Evolutionary conservation across 805 yeast genomes (phyloP), one percentile per base, ranked within the genome.

Genomic region (Zygotorulaspora sp.): DNA sequence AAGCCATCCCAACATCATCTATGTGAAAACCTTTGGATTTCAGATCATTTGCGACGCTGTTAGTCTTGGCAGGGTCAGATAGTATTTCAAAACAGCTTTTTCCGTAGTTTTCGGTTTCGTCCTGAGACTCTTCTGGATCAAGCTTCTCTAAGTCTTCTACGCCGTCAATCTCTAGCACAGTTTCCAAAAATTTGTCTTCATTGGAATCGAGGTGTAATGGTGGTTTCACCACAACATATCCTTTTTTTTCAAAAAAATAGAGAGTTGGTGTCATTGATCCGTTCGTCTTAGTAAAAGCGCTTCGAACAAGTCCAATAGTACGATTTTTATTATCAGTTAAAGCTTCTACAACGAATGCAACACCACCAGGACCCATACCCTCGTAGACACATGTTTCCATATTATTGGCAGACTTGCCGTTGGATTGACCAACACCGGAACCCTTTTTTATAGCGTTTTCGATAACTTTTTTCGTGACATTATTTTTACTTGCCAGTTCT

Each of bases 321-420:
- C 97, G 69, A 42, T 83, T 78, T 60, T 83, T 86, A 61, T 87
- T 90, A 57, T 90, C 96, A 0, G 97, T 90, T 33, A 79, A 69
- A 0, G 95, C 89, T 53, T 87, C 95, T 4, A 90, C 78, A 3
- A 90, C 74, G 31, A 88, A 69, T 0, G 96, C 84, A 2, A 85
- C 85, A 2, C 96, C 96, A 1, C 89, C 94, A 0, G 96, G 96
- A 0, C 90, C 97, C 59, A 88, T 68, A 11, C 92, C 95, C 58
- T 92, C 97, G 61, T 89, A 92, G 8, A 74, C 58, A 20, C 80
- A 84, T 9, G 71, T 60, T 40, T 75, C 83, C 41, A 62, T 69
- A 3, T 69, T 70, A 19, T 70, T 66, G 21, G 66, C 70, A 24
- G 69, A 63, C 19, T 72, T 66, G 33, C 77, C 79, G 10, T 47